Conservation (phyloP, 352 stramenopile species). For the Phytophthora aleatoria region DNA sequence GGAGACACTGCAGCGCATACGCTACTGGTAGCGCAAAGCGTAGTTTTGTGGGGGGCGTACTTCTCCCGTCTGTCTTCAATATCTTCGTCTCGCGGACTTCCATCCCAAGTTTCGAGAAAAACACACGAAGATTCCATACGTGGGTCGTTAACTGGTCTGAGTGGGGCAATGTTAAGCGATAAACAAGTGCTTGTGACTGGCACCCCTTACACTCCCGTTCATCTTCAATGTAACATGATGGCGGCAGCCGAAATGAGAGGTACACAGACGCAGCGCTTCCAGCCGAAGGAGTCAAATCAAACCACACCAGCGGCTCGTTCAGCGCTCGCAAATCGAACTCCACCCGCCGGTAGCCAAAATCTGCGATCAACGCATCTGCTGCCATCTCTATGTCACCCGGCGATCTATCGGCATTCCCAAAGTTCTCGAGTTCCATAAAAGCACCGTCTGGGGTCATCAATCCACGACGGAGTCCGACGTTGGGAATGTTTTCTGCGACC, state of each 20-base stretch:
- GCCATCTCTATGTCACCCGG: constrained; percentile 21
- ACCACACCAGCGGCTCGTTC: constrained; percentile 46
- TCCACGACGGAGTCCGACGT: constrained; percentile 35
- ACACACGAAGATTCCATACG: constrained; percentile 52
- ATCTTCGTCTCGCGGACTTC: constrained; percentile 58
- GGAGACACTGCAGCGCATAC: constrained; percentile 59
- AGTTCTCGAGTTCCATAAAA: constrained; percentile 40
- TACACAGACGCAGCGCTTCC: constrained; percentile 33
- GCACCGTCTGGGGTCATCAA: constrained; percentile 37
- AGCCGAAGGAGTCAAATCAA: constrained; percentile 39
- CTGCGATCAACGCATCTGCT: constrained; percentile 23
- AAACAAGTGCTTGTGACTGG: constrained; percentile 49
- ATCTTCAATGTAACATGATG: constrained; percentile 40
- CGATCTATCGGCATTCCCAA: constrained; percentile 3
- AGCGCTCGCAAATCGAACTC: constrained; percentile 57
- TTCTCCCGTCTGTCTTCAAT: constrained; percentile 8
- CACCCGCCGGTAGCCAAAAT: constrained; percentile 26
- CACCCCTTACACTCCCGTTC: constrained; percentile 37
- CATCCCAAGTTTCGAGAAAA: constrained; percentile 52
- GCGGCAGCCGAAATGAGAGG: constrained; percentile 42
- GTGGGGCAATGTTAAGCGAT: constrained; percentile 31
- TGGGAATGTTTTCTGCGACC: constrained; percentile 22
- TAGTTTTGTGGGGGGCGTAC: not conserved
- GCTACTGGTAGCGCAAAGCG: constrained; percentile 38
- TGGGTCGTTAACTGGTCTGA: constrained; percentile 18